Conservation (phyloP, 129 eudicot genomes). For the Tanacetum coccineum region DNA sequence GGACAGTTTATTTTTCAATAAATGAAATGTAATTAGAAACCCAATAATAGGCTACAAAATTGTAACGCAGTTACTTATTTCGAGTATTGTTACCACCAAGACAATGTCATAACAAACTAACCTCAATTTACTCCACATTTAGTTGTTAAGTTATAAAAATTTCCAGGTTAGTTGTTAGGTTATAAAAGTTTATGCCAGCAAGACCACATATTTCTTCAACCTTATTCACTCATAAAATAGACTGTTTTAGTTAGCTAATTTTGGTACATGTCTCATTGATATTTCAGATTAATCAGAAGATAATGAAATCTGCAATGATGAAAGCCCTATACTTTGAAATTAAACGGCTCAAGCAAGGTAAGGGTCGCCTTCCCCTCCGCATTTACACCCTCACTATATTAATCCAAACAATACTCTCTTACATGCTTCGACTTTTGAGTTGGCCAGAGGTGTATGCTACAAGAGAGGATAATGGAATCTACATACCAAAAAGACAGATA, state of each 20-base stretch:
- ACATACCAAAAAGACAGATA: slow-evolving; percentile 84
- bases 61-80: too few species aligned
- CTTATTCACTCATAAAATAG: too few species aligned
- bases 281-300: slow-evolving; percentile 76
- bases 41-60: too few species aligned
- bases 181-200: too few species aligned
- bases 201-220: too few species aligned
- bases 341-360: slow-evolving; percentile 86
- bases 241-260: not conserved
- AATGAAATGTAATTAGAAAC: too few species aligned
- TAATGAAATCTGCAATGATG: slow-evolving; percentile 86
- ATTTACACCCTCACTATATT: not conserved
- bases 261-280: slow-evolving; percentile 4
- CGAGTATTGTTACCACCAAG: too few species aligned
- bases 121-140: too few species aligned
- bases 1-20: too few species aligned
- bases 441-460: slow-evolving; percentile 80
- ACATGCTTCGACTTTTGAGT: not conserved
- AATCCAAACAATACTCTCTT: not conserved
- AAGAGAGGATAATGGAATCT: slow-evolving; percentile 84
- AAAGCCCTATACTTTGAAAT: slow-evolving; percentile 82
- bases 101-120: too few species aligned
- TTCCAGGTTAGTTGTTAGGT: too few species aligned
- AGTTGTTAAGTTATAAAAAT: too few species aligned
- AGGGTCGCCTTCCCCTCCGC: not conserved